A percentile compares a stretch with the other conserved stretches of the same genome.
Conservation (phyloP, 1,284 basidiomycete species). For the Rhizopogon parksii region DNA sequence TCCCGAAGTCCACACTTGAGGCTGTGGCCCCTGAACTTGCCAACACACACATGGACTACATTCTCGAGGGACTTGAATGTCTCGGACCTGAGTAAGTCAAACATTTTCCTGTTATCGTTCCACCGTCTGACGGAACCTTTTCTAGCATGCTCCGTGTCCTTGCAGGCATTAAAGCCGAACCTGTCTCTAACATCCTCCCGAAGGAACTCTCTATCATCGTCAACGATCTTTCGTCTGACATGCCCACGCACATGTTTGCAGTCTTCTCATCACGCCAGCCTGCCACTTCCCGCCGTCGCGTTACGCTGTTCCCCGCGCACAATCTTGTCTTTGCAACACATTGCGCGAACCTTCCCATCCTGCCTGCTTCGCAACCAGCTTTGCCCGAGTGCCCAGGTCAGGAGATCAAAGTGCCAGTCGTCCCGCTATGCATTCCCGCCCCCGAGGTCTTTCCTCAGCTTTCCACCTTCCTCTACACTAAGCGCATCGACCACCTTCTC, state of each 20-base stretch:
- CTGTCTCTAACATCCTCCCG: slow-evolving; percentile 21
- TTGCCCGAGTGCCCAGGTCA: slow-evolving; percentile 15
- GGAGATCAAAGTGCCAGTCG: slow-evolving; percentile 36
- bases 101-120: too few species aligned
- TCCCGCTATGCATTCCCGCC: slow-evolving; percentile 42
- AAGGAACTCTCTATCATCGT: slow-evolving; percentile 21
- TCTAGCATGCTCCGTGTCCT: slow-evolving; percentile 27
- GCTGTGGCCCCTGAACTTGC: slow-evolving; percentile 22
- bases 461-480: slow-evolving; percentile 44
- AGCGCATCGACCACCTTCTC: slow-evolving; percentile 38
- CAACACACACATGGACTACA: slow-evolving; percentile 18
- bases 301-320: slow-evolving; percentile 50
- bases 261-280: slow-evolving; percentile 32
- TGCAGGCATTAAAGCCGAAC: slow-evolving; percentile 21
- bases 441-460: slow-evolving; percentile 46
- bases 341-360: slow-evolving; percentile 44
- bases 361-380: slow-evolving; percentile 24
- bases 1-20: slow-evolving; percentile 14
- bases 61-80: slow-evolving; percentile 22
- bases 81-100: slow-evolving; percentile 24
- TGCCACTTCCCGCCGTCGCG: slow-evolving; percentile 25
- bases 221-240: slow-evolving; percentile 28
- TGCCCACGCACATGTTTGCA: slow-evolving; percentile 52
- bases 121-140: slow-evolving; percentile 10
- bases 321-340: slow-evolving; percentile 48